Evolutionary conservation across 768 basidiomycete genomes (phyloP).

Genomic region (Serendipita sp.): DNA sequence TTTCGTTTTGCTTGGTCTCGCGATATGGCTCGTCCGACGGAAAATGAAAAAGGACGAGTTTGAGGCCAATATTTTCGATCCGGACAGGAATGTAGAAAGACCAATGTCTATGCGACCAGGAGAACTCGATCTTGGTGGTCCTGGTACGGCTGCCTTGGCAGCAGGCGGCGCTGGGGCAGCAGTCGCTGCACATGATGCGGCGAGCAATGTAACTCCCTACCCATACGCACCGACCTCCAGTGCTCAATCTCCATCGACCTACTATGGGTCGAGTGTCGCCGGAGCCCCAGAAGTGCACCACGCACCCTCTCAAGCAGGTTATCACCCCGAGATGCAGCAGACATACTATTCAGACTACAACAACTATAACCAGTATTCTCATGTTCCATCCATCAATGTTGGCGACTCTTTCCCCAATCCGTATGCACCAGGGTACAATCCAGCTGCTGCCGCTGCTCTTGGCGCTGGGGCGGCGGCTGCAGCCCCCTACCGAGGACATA

Average conservation of each 20-base stretch:
- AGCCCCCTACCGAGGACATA: not conserved
- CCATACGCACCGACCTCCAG: not conserved
- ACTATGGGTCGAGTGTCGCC: conserved; percentile 1
- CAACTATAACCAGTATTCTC: not conserved
- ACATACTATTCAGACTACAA: not conserved
- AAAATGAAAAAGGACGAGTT: not conserved
- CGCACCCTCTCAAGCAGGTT: not conserved
- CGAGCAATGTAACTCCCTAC: conserved; percentile 1
- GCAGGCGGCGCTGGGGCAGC: not conserved
- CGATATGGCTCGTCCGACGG: not conserved
- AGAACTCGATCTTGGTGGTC: not conserved
- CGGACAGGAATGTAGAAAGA: not conserved
- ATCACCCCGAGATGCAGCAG: not conserved
- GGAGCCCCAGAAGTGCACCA: not conserved
- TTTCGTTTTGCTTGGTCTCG: conserved; percentile 24
- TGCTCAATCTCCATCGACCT: not conserved
- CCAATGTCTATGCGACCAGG: not conserved
- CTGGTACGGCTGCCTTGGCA: not conserved
- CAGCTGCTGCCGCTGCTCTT: not conserved
- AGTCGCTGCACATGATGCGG: not conserved
- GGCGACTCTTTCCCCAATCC: not conserved
- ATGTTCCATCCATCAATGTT: not conserved
- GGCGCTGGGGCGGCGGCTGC: not conserved
- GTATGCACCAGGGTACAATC: not conserved
- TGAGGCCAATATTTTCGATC: not conserved